These are phyloP conservation scores for Zanthoxylum bungeanum DNA, from an alignment of 345 rosid genomes.

Conservation along the genomic window DNA sequence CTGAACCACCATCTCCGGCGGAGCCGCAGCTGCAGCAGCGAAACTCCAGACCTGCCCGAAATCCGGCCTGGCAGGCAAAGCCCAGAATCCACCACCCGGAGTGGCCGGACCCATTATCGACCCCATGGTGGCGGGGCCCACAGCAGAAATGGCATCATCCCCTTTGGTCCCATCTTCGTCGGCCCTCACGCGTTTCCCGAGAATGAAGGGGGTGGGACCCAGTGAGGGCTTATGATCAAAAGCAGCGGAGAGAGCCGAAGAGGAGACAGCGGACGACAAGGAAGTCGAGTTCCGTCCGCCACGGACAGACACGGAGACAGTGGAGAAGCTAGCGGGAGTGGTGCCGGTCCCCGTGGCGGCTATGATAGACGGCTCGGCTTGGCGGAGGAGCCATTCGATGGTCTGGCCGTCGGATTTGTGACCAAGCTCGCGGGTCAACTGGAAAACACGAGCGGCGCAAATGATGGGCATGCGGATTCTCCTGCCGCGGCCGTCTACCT, in stretches of 20 bases:
- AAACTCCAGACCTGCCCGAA: constrained; percentile 83
- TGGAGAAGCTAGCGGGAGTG: constrained; percentile 90
- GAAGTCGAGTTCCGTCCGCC: constrained; percentile 50
- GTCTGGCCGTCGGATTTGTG: constrained; percentile 99
- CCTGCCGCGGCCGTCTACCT: constrained; percentile 95
- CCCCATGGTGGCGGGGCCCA: constrained; percentile 33
- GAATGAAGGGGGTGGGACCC: constrained; percentile 74
- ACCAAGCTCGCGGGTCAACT: constrained; percentile 92
- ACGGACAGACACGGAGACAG: constrained; percentile 66
- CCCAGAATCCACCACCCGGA: constrained; percentile 85
- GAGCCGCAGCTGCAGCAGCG: constrained; percentile 44
- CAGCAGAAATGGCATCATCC: constrained; percentile 29
- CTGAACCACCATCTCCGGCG: constrained; percentile 68
- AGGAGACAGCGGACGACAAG: constrained; percentile 27
- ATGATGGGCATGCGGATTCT: constrained; percentile 98
- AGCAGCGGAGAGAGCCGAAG: constrained; percentile 24
- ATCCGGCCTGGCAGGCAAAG: constrained; percentile 71
- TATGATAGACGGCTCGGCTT: constrained; percentile 96
- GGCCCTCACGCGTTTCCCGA: constrained; percentile 75
- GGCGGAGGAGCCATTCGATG: constrained; percentile 99
- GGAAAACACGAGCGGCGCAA: constrained; percentile 98
- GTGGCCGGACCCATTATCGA: constrained; percentile 39
- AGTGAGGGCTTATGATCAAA: constrained; percentile 74
- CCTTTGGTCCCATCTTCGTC: constrained; percentile 51
- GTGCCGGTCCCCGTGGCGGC: constrained; percentile 99